phyloP scores from a whole-genome alignment of 2,329 filamentous ascomycete species.

The Cladophialophora exuberans region DNA sequence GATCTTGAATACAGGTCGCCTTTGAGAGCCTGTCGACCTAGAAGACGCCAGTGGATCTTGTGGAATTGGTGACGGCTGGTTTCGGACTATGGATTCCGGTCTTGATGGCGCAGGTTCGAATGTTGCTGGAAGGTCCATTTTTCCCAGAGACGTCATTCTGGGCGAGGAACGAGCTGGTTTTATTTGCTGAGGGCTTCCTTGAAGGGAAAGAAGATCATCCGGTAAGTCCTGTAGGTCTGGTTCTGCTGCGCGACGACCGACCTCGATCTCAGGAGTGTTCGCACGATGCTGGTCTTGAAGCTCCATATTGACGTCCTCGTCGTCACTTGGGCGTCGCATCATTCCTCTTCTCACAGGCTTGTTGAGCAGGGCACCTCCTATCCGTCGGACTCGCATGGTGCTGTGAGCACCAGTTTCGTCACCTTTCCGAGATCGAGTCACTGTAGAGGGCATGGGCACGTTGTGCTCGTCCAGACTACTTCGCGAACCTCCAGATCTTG shows the following conservation, averaged over 20 bases:
- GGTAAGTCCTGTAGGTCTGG: conserved; percentile 36
- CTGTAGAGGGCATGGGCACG: conserved; percentile 41
- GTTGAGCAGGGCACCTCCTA: conserved; percentile 77
- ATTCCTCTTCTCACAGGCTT: conserved; percentile 77
- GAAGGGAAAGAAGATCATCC: conserved; percentile 28
- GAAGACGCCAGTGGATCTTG: conserved; percentile 44
- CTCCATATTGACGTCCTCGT: conserved; percentile 55
- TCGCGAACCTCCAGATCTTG: conserved; percentile 37
- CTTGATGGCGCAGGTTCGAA: conserved; percentile 26
- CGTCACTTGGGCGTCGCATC: conserved; percentile 63
- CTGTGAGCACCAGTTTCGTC: conserved; percentile 70
- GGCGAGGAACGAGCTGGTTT: conserved; percentile 27
- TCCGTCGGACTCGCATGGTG: conserved; percentile 76
- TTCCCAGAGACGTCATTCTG: conserved; percentile 17
- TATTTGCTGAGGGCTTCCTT: conserved; percentile 33
- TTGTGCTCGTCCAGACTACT: conserved; percentile 34
- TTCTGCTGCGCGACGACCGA: conserved; percentile 37
- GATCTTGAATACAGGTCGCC: conserved; percentile 61
- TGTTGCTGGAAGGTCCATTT: conserved; percentile 21
- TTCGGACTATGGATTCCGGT: conserved; percentile 33
- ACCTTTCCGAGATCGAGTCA: conserved; percentile 50
- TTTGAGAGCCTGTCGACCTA: conserved; percentile 45
- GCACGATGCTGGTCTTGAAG: conserved; percentile 31
- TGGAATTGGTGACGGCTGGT: conserved; percentile 46
- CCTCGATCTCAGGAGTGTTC: conserved; percentile 32